phyloP scores from a whole-genome alignment of 2,329 filamentous ascomycete species.

The Daldinia sp. region DNA sequence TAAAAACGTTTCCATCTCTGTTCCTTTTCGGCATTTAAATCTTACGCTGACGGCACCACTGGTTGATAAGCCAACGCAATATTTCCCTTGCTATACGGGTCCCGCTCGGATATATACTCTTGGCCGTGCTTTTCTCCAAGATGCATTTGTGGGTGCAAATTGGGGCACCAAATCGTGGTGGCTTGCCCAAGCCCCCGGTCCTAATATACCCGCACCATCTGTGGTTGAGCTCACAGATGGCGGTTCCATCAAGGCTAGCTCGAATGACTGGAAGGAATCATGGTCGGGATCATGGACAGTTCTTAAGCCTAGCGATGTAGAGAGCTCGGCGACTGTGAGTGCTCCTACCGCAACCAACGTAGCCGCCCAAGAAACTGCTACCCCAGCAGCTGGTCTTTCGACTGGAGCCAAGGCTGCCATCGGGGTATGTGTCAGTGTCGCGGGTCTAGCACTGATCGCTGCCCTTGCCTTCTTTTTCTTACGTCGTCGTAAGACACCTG shows the following conservation, averaged over 20 bases:
- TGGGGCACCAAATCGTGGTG: slow-evolving; percentile 54
- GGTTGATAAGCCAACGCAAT: slow-evolving; percentile 51
- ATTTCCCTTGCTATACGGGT: slow-evolving; percentile 58
- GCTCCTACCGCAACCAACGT: slow-evolving; percentile 27
- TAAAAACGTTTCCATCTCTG: slow-evolving; percentile 56
- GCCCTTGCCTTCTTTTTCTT: slow-evolving; percentile 47
- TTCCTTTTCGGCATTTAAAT: slow-evolving; percentile 57
- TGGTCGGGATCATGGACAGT: slow-evolving; percentile 51
- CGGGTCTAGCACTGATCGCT: slow-evolving; percentile 41
- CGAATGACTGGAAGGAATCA: slow-evolving; percentile 52
- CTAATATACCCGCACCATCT: slow-evolving; percentile 47
- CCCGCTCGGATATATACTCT: slow-evolving; percentile 50
- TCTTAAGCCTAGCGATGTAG: slow-evolving; percentile 43
- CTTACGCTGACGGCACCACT: slow-evolving; percentile 57
- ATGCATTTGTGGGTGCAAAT: slow-evolving; percentile 59
- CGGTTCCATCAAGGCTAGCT: slow-evolving; percentile 44
- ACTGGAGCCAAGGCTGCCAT: slow-evolving; percentile 54
- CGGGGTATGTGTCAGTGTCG: slow-evolving; percentile 51
- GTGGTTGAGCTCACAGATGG: slow-evolving; percentile 40
- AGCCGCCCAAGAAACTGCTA: neutral
- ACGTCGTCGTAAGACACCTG: slow-evolving; percentile 45
- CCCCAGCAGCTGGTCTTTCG: slow-evolving; percentile 40
- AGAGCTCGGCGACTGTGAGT: slow-evolving; percentile 24
- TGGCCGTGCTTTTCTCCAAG: slow-evolving; percentile 61
- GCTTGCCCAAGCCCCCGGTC: slow-evolving; percentile 58